A percentile compares a stretch with the other conserved stretches of the same genome.
phyloP scores from a whole-genome alignment of 495 filamentous ascomycete species.

The Parmelia sp. region DNA sequence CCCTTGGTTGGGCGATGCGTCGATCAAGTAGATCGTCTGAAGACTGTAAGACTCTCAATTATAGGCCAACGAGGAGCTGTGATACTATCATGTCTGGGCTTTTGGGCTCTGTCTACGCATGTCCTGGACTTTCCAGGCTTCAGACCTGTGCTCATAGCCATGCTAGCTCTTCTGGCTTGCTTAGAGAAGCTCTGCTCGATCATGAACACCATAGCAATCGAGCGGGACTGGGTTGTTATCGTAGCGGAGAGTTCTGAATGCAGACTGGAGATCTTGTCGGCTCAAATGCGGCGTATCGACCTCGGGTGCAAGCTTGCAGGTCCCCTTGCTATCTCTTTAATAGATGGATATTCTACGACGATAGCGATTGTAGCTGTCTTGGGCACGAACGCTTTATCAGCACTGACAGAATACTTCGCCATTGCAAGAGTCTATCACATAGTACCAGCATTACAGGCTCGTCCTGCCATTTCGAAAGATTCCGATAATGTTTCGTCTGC shows the following conservation, averaged over 20 bases:
- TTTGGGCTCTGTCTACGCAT: slow-evolving; percentile 34
- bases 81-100: slow-evolving; percentile 37
- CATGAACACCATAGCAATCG: slow-evolving; percentile 52
- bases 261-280: slow-evolving; percentile 8
- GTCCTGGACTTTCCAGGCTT: slow-evolving; percentile 30
- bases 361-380: slow-evolving; percentile 46
- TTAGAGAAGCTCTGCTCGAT: slow-evolving; percentile 44
- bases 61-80: slow-evolving; percentile 21
- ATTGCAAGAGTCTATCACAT: slow-evolving; percentile 46
- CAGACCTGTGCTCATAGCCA: slow-evolving; percentile 32
- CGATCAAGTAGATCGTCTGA: slow-evolving; percentile 28
- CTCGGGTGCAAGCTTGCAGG: slow-evolving; percentile 64
- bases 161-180: slow-evolving; percentile 40
- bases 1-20: slow-evolving; percentile 42
- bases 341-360: slow-evolving; percentile 41
- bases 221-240: slow-evolving; percentile 52
- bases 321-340: slow-evolving; percentile 50
- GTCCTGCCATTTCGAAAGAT: neutral
- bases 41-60: slow-evolving; percentile 20
- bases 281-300: slow-evolving; percentile 63
- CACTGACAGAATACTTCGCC: slow-evolving; percentile 50
- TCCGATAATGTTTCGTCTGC: neutral
- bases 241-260: slow-evolving; percentile 25
- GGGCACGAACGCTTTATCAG: slow-evolving; percentile 36
- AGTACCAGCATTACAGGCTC: slow-evolving; percentile 34